Evolutionary conservation across 2,329 filamentous ascomycete genomes (phyloP), one percentile per base, ranked within the genome.

Genomic region (Ophidiomyces ophidiicola): DNA sequence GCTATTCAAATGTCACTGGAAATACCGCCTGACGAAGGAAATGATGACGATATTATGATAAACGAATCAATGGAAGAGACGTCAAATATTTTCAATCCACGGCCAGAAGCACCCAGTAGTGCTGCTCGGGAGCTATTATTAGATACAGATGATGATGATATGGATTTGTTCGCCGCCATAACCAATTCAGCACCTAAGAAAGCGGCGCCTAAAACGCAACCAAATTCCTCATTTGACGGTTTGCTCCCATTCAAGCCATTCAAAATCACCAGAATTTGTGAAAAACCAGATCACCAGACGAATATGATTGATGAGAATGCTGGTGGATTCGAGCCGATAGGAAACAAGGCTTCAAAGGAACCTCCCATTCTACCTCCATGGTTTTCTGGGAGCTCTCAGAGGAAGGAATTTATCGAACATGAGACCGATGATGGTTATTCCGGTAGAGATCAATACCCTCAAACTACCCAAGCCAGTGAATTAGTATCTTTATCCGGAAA

Each of bases 231-330:
- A 2, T 82, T 93, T 53, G 74, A 75, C 47, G 88, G 88, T 0
- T 85, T 87, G 0, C 60, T 98, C 4, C 90, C 90, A 0, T 98
- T 98, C 53, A 86, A 94, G 50, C 88, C 71, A 36, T 62, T 80
- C 5, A 71, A 85, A 53, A 25, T 43, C 10, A 39, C 37, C n/a
- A 39, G n/a, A 17, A 43, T 44, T 5, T 35, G 18, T 4, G 33
- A 74, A 2, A 71, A 69, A 1, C 64, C 47, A 24, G 33, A 45
- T 20, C 36, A 50, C 8, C 33, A 48, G 23, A 24, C 58, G 66
- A 7, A 56, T 64, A 10, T 66, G 63, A 49, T 69, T 63, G 63
- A 65, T 65, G 51, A 68, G 59, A 47, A 63, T 64, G 37, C 74
- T 25, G 80, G 80, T 15, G 81, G 80, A 0, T 84, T 86, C 50